phyloP scores from a whole-genome alignment of 371 early-diverging fungal species.

The Phascolomyces articulosus region DNA sequence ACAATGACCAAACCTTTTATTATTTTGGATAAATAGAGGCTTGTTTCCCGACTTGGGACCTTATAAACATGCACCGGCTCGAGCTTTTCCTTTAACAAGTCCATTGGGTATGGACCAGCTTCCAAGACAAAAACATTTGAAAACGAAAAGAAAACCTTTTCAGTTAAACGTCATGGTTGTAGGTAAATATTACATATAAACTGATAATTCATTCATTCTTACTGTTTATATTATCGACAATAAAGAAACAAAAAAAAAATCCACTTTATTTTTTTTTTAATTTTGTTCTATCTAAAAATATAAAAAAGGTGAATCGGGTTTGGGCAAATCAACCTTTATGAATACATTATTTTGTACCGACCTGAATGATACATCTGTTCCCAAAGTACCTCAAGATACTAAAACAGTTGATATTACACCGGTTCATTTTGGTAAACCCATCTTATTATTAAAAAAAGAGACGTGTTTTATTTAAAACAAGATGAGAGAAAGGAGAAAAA shows the following conservation, averaged over 20 bases:
- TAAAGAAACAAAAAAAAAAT: background rate
- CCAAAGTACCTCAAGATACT: conserved; percentile 54
- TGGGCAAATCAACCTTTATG: conserved; percentile 94
- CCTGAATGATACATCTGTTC: conserved; percentile 66
- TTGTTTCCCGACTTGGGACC: conserved; percentile 79
- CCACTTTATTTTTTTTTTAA: background rate
- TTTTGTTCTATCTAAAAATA: background rate
- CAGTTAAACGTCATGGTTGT: conserved; percentile 83
- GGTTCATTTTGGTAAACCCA: conserved; percentile 68
- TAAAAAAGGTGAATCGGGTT: conserved; percentile 75
- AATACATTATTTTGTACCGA: conserved; percentile 85
- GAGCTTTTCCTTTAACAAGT: conserved; percentile 42
- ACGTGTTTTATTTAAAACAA: too few species aligned
- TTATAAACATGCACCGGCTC: conserved; percentile 72
- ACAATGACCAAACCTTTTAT: background rate
- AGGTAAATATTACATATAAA: conserved; percentile 49
- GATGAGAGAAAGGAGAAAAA: too few species aligned
- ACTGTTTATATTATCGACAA: too few species aligned
- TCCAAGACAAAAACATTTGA: conserved; percentile 69
- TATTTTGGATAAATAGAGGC: too few species aligned
- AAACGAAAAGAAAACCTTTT: conserved; percentile 67
- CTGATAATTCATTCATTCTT: background rate
- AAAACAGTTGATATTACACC: conserved; percentile 75
- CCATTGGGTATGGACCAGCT: conserved; percentile 69
- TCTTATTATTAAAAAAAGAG: too few species aligned